These are phyloP conservation scores for Heterobasidion parviporum DNA, from an alignment of 1,284 basidiomycete species.

Conservation along the genomic window DNA sequence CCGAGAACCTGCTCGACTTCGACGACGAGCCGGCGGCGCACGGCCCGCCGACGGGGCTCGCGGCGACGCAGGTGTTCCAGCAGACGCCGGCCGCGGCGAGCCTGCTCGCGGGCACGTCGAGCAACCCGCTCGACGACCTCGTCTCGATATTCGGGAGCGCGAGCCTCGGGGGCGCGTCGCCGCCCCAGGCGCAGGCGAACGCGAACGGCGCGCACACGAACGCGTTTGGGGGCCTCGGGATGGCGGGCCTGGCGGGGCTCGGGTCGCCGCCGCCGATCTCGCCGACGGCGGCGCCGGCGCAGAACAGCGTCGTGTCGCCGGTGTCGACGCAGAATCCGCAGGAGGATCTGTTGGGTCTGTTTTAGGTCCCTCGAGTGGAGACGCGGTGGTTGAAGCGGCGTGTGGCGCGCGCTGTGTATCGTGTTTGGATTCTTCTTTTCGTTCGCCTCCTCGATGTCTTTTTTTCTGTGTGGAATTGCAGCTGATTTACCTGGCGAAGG, in stretches of 20 bases:
- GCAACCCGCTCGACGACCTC: conserved; percentile 85
- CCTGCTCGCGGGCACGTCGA: conserved; percentile 61
- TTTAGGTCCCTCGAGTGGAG: conserved; percentile 20
- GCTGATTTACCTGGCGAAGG: too few species aligned
- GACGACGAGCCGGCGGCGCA: conserved; percentile 63
- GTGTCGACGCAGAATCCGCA: conserved; percentile 23
- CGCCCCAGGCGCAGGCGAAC: conserved; percentile 15
- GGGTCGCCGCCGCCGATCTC: background rate
- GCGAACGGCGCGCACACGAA: conserved; percentile 3
- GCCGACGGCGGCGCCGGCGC: conserved; percentile 4
- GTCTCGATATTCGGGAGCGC: conserved; percentile 76
- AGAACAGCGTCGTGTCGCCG: conserved; percentile 7
- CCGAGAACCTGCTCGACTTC: conserved; percentile 94
- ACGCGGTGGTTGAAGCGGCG: background rate
- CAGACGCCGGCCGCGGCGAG: conserved; percentile 65
- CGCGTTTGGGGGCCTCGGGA: conserved; percentile 3
- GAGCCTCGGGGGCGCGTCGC: conserved; percentile 22
- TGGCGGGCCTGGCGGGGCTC: background rate
- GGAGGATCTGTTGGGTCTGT: conserved; percentile 42
- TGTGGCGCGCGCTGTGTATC: background rate
- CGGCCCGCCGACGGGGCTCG: conserved; percentile 61
- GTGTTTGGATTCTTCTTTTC: background rate
- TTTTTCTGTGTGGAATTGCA: too few species aligned
- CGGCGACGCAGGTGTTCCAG: conserved; percentile 64
- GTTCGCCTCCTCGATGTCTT: background rate